Evolutionary conservation across 345 rosid genomes (phyloP).

Genomic region (Mercurialis annua): DNA sequence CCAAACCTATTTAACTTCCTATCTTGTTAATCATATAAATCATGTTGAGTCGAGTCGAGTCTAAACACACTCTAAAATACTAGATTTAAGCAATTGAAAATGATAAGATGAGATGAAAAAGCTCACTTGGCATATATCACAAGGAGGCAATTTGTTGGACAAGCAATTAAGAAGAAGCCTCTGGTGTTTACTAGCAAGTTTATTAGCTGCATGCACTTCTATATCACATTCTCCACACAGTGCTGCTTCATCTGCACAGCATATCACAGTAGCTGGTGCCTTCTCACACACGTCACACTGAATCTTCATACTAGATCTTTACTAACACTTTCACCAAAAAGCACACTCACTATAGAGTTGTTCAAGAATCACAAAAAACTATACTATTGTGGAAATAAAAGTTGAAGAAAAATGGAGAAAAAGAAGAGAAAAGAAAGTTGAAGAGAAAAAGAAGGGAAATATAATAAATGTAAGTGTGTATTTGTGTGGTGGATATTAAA

Average conservation of each 20-base stretch:
- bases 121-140: slow-evolving; percentile 85
- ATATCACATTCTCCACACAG: slow-evolving; percentile 74
- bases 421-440: not conserved
- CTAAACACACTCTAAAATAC: too few species aligned
- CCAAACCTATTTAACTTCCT: too few species aligned
- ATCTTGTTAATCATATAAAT: too few species aligned
- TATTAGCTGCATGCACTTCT: slow-evolving; percentile 92
- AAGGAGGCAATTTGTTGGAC: slow-evolving; percentile 73
- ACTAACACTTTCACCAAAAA: not conserved
- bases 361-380: not conserved
- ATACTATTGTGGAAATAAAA: not conserved
- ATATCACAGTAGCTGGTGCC: slow-evolving; percentile 91
- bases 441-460: too few species aligned
- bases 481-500: slow-evolving; percentile 1
- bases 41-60: too few species aligned
- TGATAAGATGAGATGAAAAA: not conserved
- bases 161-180: slow-evolving; percentile 78
- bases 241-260: slow-evolving; percentile 99
- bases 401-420: not conserved
- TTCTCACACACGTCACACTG: slow-evolving; percentile 98
- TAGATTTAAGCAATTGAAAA: too few species aligned
- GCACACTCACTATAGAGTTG: not conserved
- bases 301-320: slow-evolving; percentile 58
- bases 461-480: not conserved
- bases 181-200: slow-evolving; percentile 95